phyloP scores from a whole-genome alignment of 345 rosid species.

The Limnanthes douglasii region DNA sequence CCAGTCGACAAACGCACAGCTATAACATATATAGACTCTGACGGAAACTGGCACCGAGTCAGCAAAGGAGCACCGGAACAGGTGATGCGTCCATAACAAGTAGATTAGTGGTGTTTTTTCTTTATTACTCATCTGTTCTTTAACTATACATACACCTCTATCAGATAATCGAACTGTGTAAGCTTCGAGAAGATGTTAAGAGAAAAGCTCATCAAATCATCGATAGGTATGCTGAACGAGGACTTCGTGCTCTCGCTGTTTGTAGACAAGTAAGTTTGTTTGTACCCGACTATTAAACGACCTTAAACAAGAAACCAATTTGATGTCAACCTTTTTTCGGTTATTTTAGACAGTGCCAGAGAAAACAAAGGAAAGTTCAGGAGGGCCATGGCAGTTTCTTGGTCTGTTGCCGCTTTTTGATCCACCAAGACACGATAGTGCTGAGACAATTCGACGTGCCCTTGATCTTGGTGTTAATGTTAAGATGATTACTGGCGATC shows the following conservation, averaged over 20 bases:
- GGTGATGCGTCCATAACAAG: background rate
- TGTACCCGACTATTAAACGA: too few relatives aligned
- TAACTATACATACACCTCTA: background rate
- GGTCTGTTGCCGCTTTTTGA: constrained; percentile 88
- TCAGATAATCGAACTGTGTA: constrained; percentile 62
- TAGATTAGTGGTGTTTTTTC: background rate
- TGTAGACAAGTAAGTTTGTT: constrained; percentile 38
- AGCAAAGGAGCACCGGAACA: background rate
- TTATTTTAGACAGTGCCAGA: constrained; percentile 36
- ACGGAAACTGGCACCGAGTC: background rate
- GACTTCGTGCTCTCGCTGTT: constrained; percentile 70
- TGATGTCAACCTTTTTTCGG: background rate
- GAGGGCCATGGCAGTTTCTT: constrained; percentile 77
- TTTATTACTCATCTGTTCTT: background rate
- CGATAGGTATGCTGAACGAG: constrained; percentile 80
- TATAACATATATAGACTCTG: background rate
- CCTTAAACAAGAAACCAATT: too few relatives aligned
- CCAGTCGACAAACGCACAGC: background rate
- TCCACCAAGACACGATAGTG: constrained; percentile 96
- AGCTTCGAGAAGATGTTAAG: constrained; percentile 39
- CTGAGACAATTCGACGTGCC: constrained; percentile 79
- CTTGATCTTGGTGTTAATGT: constrained; percentile 84
- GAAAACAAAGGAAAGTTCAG: constrained; percentile 50
- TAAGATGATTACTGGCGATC: constrained; percentile 97
- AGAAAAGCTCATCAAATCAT: constrained; percentile 66